Evolutionary conservation across 768 basidiomycete species (phyloP).

Genomic region (Tylopilus plumbeoviolaceoides): DNA sequence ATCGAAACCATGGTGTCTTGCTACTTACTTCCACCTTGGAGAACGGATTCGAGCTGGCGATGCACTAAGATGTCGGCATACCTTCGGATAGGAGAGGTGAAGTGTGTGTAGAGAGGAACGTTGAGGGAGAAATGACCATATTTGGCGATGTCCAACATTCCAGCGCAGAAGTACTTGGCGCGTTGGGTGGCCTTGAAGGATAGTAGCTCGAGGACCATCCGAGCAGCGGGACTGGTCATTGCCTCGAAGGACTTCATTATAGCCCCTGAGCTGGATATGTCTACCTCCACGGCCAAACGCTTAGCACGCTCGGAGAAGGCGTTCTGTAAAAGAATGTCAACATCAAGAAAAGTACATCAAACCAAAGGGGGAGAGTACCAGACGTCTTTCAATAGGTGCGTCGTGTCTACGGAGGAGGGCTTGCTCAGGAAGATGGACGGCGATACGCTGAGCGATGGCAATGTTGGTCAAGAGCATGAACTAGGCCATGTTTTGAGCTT

Average conservation of each 20-base stretch:
- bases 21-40: conserved; percentile 62
- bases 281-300: conserved; percentile 79
- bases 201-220: conserved; percentile 75
- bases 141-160: conserved; percentile 99
- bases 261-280: conserved; percentile 71
- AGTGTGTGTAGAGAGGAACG: conserved; percentile 88
- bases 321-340: conserved; percentile 43
- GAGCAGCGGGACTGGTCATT: conserved; percentile 69
- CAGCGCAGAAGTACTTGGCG: conserved; percentile 98
- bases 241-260: conserved; percentile 83
- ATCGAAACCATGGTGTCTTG: not conserved
- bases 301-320: conserved; percentile 77
- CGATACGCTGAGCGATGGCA: conserved; percentile 87
- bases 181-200: conserved; percentile 89
- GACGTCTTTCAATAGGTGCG: conserved; percentile 83
- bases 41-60: conserved; percentile 88
- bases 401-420: conserved; percentile 96
- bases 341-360: not conserved
- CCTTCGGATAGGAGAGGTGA: conserved; percentile 88
- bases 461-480: conserved; percentile 94
- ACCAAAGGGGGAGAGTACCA: conserved; percentile 41
- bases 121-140: conserved; percentile 92
- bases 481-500: conserved; percentile 35
- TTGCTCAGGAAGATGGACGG: conserved; percentile 92
- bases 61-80: conserved; percentile 95